These are phyloP conservation scores for Cucumis variabilis DNA, from an alignment of 331 rosid genomes.

Conservation along the genomic window DNA sequence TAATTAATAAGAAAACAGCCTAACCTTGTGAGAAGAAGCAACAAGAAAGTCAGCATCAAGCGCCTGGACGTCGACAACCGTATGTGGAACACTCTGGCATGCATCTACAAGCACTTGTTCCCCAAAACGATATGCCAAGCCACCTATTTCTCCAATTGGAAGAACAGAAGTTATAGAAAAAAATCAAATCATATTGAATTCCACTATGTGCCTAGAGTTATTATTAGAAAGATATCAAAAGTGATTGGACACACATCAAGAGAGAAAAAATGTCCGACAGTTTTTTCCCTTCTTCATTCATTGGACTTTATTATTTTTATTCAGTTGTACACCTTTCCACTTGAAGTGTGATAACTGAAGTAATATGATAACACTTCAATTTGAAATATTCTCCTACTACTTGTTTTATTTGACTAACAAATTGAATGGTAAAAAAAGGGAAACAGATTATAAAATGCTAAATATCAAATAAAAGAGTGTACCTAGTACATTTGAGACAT, in stretches of 20 bases:
- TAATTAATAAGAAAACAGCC: too few relatives aligned
- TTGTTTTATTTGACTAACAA: too few relatives aligned
- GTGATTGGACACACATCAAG: not conserved
- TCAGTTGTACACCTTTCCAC: not conserved
- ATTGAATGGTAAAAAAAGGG: too few relatives aligned
- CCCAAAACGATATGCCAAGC: constrained; percentile 89
- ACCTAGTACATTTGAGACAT: too few relatives aligned
- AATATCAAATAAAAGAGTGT: too few relatives aligned
- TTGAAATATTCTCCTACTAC: too few relatives aligned
- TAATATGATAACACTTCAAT: too few relatives aligned
- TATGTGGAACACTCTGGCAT: constrained; percentile 99
- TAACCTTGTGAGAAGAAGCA: constrained; percentile 98
- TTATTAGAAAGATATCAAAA: not conserved
- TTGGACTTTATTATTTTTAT: not conserved
- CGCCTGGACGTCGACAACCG: constrained; percentile 85
- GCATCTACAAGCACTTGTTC: constrained; percentile 96
- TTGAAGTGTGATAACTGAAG: too few relatives aligned
- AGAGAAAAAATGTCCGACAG: not conserved
- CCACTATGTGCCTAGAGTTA: not conserved
- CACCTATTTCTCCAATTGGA: constrained; percentile 76
- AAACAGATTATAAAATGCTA: too few relatives aligned
- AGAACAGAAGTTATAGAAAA: constrained; percentile 71
- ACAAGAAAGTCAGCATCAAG: constrained; percentile 93
- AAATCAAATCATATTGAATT: not conserved
- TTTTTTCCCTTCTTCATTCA: not conserved